Conservation (phyloP, 768 basidiomycete genomes). For the Kwoniella botswanensis region DNA sequence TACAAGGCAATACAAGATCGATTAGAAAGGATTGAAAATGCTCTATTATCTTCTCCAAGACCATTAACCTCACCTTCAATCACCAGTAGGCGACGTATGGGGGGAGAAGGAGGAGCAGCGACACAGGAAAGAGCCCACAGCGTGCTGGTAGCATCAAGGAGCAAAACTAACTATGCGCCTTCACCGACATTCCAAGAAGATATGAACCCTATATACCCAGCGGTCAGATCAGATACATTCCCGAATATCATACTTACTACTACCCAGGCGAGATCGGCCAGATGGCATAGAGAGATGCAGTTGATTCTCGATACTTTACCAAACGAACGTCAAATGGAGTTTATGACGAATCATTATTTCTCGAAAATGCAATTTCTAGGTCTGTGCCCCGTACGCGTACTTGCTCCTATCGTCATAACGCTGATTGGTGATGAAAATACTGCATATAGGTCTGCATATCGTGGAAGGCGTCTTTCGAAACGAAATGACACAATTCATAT, state of each 20-base stretch:
- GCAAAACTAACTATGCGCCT: background rate
- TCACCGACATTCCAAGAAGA: background rate
- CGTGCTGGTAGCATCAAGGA: constrained; percentile 1
- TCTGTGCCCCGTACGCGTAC: constrained; percentile 7
- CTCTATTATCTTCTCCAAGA: background rate
- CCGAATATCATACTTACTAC: constrained; percentile 11
- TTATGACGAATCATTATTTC: constrained; percentile 11
- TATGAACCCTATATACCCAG: background rate
- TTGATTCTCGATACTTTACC: background rate
- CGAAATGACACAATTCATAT: constrained; percentile 3
- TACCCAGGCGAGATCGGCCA: background rate
- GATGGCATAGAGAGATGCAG: constrained; percentile 4
- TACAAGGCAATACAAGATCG: background rate
- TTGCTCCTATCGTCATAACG: too few relatives aligned
- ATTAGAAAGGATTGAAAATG: constrained; percentile 7
- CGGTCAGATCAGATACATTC: background rate
- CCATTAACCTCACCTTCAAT: background rate
- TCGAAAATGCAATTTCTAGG: constrained; percentile 5
- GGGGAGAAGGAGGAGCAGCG: constrained; percentile 3
- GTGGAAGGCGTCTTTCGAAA: constrained; percentile 1
- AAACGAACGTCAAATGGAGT: background rate
- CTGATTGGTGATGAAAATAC: too few relatives aligned
- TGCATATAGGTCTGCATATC: background rate
- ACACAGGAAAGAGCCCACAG: constrained; percentile 11
- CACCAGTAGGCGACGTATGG: background rate